Base-by-base conservation (phyloP, 169 alveolate species). In the Eimeria praecox region DNA sequence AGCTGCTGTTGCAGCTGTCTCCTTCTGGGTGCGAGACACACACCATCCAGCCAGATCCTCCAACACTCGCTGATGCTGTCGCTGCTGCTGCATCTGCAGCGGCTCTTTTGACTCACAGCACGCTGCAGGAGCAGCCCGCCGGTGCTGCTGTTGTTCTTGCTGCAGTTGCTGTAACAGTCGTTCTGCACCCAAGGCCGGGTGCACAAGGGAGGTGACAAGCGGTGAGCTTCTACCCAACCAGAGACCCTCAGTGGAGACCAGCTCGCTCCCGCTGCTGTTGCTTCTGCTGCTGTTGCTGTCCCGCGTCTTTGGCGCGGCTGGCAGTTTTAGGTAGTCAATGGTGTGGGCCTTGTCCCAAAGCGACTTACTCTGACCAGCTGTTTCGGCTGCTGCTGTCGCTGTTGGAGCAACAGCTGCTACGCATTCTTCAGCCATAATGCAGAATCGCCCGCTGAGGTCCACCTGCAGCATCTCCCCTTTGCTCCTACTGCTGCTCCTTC, bases 151-250 rank as follows among this genome's bases (percentile, higher is more conserved):
- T 44, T 82, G 90, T 35, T 82, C 52, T n/a, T 82, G 69, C 40
- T 82, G 90, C 73, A 82, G 90, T 35, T 82, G 90, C 90, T 82
- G 90, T 54, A 82, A 33, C 90, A 82, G 71, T 6, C 90, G 90
- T 49, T 82, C 90, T 49, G 90, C 90, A 49, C 52, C 73, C 44
- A 82, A 82, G 0, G 90, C 90, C 46, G 90, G 90, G 24, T 82
- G 90, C 30, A 82, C 90, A 5, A 82, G 69, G 52, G 90, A 82
- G 46, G 90, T 30, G 71, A 82, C 73, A 22, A 82, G 90, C 49
- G 90, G 90, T 52, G 90, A 30, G 46, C 16, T 18, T 49, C 90
- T 69, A 27, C 73, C 90, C 54, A 82, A 35, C 49, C 66, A 38
- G 30, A 82, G 90, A 35, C 90, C 90, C 71, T 82, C 90, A 9